Evolutionary conservation across 441 rosid genomes (phyloP).

Genomic region (Capsella rubella): DNA sequence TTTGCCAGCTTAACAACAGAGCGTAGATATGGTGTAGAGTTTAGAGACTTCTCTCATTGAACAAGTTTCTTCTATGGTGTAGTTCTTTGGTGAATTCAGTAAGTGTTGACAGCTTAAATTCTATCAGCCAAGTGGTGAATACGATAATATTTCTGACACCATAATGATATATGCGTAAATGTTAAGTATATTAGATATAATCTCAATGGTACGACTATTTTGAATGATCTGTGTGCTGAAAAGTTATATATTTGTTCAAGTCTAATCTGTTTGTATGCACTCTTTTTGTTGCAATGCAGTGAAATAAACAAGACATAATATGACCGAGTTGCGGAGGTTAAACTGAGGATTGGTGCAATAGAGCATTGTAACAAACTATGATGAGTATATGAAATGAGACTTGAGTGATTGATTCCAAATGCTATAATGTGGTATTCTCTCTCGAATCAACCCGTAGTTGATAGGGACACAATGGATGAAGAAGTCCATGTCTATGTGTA

Average conservation of each 20-base stretch:
- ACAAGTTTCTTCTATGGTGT: background rate
- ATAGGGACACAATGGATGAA: slow-evolving; percentile 2
- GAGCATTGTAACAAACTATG: background rate
- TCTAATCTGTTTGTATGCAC: slow-evolving; percentile 1
- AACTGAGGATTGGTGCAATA: slow-evolving; percentile 2
- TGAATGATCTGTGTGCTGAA: background rate
- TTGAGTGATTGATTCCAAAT: background rate
- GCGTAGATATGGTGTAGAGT: background rate
- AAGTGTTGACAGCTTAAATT: background rate
- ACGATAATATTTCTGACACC: background rate
- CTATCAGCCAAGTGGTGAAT: background rate
- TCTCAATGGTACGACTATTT: background rate
- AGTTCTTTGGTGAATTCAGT: background rate
- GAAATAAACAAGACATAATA: slow-evolving; percentile 20
- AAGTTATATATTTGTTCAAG: background rate
- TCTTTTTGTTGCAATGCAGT: slow-evolving; percentile 14
- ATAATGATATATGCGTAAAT: background rate
- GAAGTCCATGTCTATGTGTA: background rate
- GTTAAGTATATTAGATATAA: background rate
- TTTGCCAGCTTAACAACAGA: background rate
- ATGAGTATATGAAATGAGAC: slow-evolving; percentile 14
- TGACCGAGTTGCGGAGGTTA: background rate
- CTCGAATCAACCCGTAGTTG: background rate
- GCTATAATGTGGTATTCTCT: slow-evolving; percentile 9
- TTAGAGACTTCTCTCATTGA: background rate